Conservation (phyloP, 2,329 filamentous ascomycete genomes). For the Laburnicola sp. region DNA sequence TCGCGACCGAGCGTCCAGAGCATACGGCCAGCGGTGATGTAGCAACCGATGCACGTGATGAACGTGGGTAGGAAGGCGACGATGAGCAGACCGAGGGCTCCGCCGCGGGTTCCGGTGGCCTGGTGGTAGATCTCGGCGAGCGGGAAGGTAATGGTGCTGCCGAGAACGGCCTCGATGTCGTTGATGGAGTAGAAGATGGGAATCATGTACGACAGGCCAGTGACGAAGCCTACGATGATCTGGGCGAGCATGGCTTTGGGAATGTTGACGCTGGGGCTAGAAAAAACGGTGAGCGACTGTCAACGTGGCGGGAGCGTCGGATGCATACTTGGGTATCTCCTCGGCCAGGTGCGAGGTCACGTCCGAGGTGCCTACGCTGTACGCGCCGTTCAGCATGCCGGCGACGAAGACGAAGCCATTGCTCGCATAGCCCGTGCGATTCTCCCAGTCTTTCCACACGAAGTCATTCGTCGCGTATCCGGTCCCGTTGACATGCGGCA, state of each 20-base stretch:
- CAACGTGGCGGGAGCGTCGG: no score
- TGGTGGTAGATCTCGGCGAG: constrained; percentile 67
- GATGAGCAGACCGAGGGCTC: constrained; percentile 51
- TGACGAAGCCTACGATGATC: constrained; percentile 42
- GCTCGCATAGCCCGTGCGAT: constrained; percentile 51
- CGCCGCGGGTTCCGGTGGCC: constrained; percentile 47
- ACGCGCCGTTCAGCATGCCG: constrained; percentile 71
- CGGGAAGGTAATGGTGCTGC: constrained; percentile 58
- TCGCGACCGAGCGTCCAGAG: constrained; percentile 66
- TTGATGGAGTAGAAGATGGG: constrained; percentile 60
- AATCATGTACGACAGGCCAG: constrained; percentile 44
- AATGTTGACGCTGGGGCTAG: constrained; percentile 41
- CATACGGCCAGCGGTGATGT: constrained; percentile 64
- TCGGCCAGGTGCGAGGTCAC: constrained; percentile 63
- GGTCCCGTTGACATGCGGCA: constrained; percentile 52
- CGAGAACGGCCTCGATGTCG: constrained; percentile 59
- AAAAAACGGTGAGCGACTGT: no score
- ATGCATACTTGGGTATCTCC: constrained; percentile 32
- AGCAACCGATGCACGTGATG: constrained; percentile 58
- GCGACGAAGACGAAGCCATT: constrained; percentile 66
- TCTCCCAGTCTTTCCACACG: constrained; percentile 53
- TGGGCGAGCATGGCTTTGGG: constrained; percentile 47
- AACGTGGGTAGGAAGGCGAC: constrained; percentile 59
- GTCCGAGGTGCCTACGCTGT: constrained; percentile 64
- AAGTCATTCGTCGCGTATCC: constrained; percentile 48